Evolutionary conservation across 768 basidiomycete genomes (phyloP), one percentile per base, ranked within the genome.

Genomic region (Pleurotus tuoliensis): DNA sequence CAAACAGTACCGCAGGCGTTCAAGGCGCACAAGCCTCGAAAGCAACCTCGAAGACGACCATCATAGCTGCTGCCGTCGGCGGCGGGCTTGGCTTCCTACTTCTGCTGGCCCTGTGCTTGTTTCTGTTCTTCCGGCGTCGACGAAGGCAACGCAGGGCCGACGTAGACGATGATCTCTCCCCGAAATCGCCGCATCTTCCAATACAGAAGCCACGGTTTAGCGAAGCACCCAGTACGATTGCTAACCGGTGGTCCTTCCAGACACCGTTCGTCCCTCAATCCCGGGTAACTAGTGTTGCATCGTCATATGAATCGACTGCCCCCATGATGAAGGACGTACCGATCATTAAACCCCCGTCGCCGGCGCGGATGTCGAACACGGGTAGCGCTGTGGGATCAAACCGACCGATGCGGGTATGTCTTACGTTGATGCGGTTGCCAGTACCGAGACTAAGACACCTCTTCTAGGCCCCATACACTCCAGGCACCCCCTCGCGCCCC

Each of bases 161-260:
- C 73, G 73, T 9, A 69, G 73, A 66, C 69, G 74, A 58, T 56
- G 63, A 43, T 63, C 61, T 44, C 65, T 55, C 24, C 59, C 61
- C 22, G 62, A 56, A 38, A 67, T 64, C 47, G 58, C 69, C 22
- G 66, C 61, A 52, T 24, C 49, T 66, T 16, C 64, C 64, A 8
- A 48, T 65, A 18, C 65, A 64, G 38, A 55, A 57, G 24, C 60
- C 62, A 24, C 59, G 53, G 15, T 46, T 62, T 57, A 47, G 27
- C 27, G 46, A 34, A 15, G 51, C 37, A 4, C 20, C 40, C 37
- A 15, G 27, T 38, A 52, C 18, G 8, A 16, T 24, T 8, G 15
- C 24, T 13, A 20, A 16, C 16, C 16, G 51, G 37, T 52, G 51
- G 51, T 52, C 51, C 22, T 52, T 57, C 57, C 40, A 59, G 56